Evolutionary conservation across 768 basidiomycete genomes (phyloP), one percentile per base, ranked within the genome.

Genomic region (Mycena floridula): DNA sequence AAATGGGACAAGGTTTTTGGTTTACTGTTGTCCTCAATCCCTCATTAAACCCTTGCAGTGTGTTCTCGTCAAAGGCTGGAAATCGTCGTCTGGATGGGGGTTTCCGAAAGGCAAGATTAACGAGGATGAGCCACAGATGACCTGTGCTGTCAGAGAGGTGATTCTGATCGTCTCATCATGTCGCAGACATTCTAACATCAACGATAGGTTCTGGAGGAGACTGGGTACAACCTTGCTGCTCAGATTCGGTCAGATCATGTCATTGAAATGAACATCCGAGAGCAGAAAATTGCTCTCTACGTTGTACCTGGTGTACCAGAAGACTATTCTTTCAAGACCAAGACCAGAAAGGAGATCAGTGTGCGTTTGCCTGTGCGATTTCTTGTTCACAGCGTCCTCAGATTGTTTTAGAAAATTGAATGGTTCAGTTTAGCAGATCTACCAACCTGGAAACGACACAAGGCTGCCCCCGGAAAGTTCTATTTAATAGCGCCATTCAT

Each of bases 31-130:
- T 40, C 45, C 37, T 49, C 44, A 43, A 20, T 13, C 42, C 35
- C 47, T 37, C 32, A 43, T 11, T 7, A 28, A n/a, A 20, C 21
- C 15, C 23, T 13, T 37, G 6, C 59, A 97, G 94, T 93, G 90
- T 58, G 74, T 99, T n/a, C 77, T 99, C 48, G 96, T 99, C 47
- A 93, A 96, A 65, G 96, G 96, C 6, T 98, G 91, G 91, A 97
- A 96, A 63, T 81, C 90, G 26, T 89, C 85, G 16, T 89, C 96
- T 2, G 90, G 92, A 6, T 99, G 96, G 96, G 87, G 91, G n/a
- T 99, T 98, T 64, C 96, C 96, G 6, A 89, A 95, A 60, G 96
- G 96, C n/a, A 99, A 99, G 68, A 98, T 98, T 62, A 99, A 99
- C 56, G 85, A 94, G 60, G 79, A 87, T 48, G 96, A 99, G 60